Evolutionary conservation across 345 rosid species (phyloP).

Genomic region (Cardamine chenopodiifolia): DNA sequence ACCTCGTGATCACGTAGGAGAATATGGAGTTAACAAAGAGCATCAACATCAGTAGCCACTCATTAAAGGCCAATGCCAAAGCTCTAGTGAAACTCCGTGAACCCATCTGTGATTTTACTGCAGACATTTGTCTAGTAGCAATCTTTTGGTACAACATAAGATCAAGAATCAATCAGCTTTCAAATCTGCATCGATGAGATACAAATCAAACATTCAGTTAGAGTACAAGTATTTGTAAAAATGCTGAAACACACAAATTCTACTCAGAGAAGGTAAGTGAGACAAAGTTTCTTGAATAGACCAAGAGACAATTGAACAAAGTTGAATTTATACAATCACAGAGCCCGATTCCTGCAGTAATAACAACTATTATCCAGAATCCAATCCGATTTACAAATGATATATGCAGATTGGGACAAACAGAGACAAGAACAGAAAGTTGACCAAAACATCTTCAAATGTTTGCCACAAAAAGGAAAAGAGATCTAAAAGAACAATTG

Average conservation of each 20-base stretch:
- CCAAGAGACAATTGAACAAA: neutral
- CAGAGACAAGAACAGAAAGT: constrained; percentile 30
- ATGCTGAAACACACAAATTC: neutral
- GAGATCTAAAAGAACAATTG: constrained; percentile 35
- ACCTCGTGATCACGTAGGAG: constrained; percentile 65
- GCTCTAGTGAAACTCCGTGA: constrained; percentile 49
- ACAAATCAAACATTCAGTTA: constrained; percentile 13
- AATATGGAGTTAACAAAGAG: constrained; percentile 66
- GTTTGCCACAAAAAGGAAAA: constrained; percentile 10
- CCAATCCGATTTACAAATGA: neutral
- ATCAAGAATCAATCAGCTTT: constrained; percentile 28
- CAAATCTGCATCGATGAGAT: constrained; percentile 36
- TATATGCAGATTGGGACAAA: neutral
- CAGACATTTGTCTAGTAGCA: constrained; percentile 53
- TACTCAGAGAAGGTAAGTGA: neutral
- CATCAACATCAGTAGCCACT: constrained; percentile 78
- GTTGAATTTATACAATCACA: neutral
- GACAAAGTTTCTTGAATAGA: neutral
- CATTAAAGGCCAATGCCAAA: constrained; percentile 68
- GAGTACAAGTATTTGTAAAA: neutral
- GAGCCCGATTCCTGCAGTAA: neutral
- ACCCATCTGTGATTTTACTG: constrained; percentile 47
- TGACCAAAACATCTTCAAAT: constrained; percentile 24
- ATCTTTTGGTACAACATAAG: constrained; percentile 39
- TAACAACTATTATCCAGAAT: neutral